Base-by-base conservation (phyloP, 225 moss, liverwort and hornwort genomes). In the Marchantia polymorpha region DNA sequence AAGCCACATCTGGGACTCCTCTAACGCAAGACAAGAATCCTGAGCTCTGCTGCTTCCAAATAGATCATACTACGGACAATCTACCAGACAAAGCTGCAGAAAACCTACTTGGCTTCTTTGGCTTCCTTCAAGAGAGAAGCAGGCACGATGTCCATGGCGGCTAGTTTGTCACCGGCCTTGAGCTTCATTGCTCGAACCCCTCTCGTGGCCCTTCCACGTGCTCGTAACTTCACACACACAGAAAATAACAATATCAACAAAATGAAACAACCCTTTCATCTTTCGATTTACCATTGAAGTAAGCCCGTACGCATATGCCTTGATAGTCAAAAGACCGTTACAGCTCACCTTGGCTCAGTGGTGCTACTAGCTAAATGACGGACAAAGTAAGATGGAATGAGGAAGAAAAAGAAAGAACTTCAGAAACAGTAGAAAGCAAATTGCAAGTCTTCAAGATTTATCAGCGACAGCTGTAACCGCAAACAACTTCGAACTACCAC, bases 181-280 rank as follows among this genome's bases (percentile, higher is more conserved):
- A 97, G 88, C 61, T 89, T 93, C 96, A 97, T 94, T 52, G 96
- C 96, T 81, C 96, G 84, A 53, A 94, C 92, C 64, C 96, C 96
- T 79, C 93, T 92, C 31, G 96, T 97, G 26, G 94, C 94, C 90
- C 96, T 86, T 82, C 93, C 92, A 68, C 94, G 86, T 56, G 96
- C 91, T 80, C 96, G 91, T 83, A 97, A 84, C 94, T 96, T 80
- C 30, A 30, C 6, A 19, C 48, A 64, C 4, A 19, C 0, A 64
- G 23, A 10, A 23, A 39, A 72, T 16, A 54, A 6, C 23, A 29
- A 13, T 16, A 27, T 14, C 23, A 54, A 27, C 7, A 16, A 13
- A 74, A 55, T 12, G 55, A 27, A 52, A 54, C 27, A 12, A 27
- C 7, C 17, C 15, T 23, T 8, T 64, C 39, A 5, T 39, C 39